Evolutionary conservation across 2,329 filamentous ascomycete genomes (phyloP), one percentile per base, ranked within the genome.

Genomic region (Xylariaceae sp.): DNA sequence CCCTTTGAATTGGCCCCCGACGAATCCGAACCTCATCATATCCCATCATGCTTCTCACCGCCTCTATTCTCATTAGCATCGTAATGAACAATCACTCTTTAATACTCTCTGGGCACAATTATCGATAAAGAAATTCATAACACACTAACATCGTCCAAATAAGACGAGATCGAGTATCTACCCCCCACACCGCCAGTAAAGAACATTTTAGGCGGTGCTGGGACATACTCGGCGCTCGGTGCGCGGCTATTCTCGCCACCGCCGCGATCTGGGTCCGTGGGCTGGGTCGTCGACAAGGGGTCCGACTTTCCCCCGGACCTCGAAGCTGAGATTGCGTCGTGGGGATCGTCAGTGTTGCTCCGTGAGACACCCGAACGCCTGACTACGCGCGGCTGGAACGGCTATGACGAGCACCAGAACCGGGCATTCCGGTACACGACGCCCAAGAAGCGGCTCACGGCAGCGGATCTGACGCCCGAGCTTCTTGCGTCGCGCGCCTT

Each of bases 381-480:
- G 46, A 98, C 94, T 2, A 99, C 95, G 0, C 86, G 92, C 41
- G 93, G 90, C 41, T 96, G 92, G 91, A 98, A 98, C 72, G 90
- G 90, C 46, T 98, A 98, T 71, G 86, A 88, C 33, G 82, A 84
- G 28, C 85, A 86, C 57, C 84, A 90, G 71, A 83, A 87, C 63
- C 79, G 83, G 74, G 87, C 88, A 6, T 99, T 99, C 79, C 88
- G 86, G 71, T 99, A 98, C 73, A 80, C 87, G 49, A 97, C 93
- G 0, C 88, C 91, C 1, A 98, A 97, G 76, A 80, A 90, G 62
- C 89, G 92, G 5, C 79, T 99, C 14, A 88, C 90, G 3, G 88
- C 88, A 28, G 76, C 82, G 9, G 89, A 92, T 69, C 81, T 98
- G 8, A 85, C 84, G 3, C 79, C 82, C 29, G 70, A 78, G 0